A percentile compares a stretch with the other conserved stretches of the same genome.
Conservation (phyloP, 768 basidiomycete genomes). For the Trametes cingulata region DNA sequence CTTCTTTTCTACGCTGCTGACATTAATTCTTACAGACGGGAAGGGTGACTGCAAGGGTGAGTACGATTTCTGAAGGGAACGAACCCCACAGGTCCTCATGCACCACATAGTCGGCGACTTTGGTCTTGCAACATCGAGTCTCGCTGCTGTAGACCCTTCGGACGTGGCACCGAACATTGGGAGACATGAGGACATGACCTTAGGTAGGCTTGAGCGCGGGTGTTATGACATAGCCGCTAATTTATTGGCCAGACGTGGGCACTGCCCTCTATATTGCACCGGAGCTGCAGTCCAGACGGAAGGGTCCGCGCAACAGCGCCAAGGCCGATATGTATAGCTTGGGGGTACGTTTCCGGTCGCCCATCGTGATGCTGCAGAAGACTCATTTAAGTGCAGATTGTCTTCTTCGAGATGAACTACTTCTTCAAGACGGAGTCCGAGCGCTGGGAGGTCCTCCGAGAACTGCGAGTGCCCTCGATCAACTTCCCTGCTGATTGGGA, state of each 20-base stretch:
- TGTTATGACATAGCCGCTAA: not conserved
- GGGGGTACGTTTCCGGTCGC: slow-evolving; percentile 54
- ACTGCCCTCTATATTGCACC: slow-evolving; percentile 93
- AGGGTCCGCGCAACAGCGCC: slow-evolving; percentile 68
- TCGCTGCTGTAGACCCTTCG: slow-evolving; percentile 76
- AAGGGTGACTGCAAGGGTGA: slow-evolving; percentile 82
- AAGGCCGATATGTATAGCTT: slow-evolving; percentile 96
- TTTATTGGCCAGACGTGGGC: slow-evolving; percentile 64
- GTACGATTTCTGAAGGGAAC: not conserved
- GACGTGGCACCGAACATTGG: slow-evolving; percentile 50
- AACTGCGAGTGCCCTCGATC: slow-evolving; percentile 69
- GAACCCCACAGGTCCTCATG: not conserved
- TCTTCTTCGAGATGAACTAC: slow-evolving; percentile 98
- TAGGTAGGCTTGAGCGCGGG: slow-evolving; percentile 45
- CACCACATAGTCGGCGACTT: slow-evolving; percentile 79
- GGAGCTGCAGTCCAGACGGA: slow-evolving; percentile 70
- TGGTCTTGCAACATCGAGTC: slow-evolving; percentile 82
- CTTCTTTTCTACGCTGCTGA: not conserved
- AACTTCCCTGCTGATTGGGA: slow-evolving; percentile 82
- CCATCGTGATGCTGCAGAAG: not conserved
- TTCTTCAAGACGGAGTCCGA: slow-evolving; percentile 80
- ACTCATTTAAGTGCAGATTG: slow-evolving; percentile 57
- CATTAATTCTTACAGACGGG: slow-evolving; percentile 51
- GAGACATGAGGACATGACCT: slow-evolving; percentile 70
- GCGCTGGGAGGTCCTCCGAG: slow-evolving; percentile 80